Base-by-base conservation (phyloP, 306 rosid genomes). In the Parietaria judaica region DNA sequence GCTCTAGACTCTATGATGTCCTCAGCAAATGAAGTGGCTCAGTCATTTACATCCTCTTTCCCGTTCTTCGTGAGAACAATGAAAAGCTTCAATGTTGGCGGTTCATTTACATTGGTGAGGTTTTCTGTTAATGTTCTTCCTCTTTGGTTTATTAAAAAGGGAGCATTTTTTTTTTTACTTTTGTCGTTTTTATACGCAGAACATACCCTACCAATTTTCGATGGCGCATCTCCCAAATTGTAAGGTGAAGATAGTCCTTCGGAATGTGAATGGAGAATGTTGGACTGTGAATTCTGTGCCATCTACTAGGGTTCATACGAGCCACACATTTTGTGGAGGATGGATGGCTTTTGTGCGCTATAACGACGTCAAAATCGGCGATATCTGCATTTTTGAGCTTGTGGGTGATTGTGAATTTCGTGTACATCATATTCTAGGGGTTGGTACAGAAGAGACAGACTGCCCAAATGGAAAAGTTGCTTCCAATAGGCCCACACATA, bases 251-350 rank as follows among this genome's bases (percentile, higher is more conserved):
- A 76, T 90, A 50, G 82, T 76, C 72, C 97, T 90, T 79, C 90
- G 78, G 54, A 90, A 90, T 78, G 65, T 81, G 71, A 81, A 83
- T 68, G 97, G 96, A 63, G 96, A 90, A 73, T 70, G 73, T 58
- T 90, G 97, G 97, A 83, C 86, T 1, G 97, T 90, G 66, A 90
- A 90, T 78, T 87, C 97, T 64, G 90, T 90, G 70, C 95, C 96
- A 69, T 68, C 85, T 64, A 87, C 81, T 65, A 83, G 97, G 81
- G 96, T 90, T 71, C 80, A 90, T 76, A 87, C 96, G 31, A 81
- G 90, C 71, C 97, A 90, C 70, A 90, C 90, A 34, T 85, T 90
- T n/a, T 90, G 97, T 63, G 97, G 97, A 56, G 97, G 97, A 69
- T 90, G 96, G 97, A 77, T 87, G 86, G 94, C 94, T 43, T 90